Percentiles rank a stretch among this genome's conserved stretches.
Conservation (phyloP, 495 filamentous ascomycete genomes). For the Lasiosphaeria miniovina region DNA sequence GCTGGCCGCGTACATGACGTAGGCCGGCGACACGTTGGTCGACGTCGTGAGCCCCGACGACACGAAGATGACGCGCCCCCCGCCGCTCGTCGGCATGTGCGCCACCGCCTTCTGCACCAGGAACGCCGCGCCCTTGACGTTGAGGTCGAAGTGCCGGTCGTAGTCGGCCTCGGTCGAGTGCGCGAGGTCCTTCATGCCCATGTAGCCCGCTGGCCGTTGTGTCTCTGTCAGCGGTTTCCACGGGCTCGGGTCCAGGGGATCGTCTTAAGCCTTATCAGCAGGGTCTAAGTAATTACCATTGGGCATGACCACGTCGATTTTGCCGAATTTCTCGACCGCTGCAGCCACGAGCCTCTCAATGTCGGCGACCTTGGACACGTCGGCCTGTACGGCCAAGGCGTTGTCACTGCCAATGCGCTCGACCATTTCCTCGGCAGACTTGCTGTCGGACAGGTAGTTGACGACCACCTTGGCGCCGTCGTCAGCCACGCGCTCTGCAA, state of each 20-base stretch:
- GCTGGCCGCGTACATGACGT: constrained; percentile 59
- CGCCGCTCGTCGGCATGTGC: constrained; percentile 49
- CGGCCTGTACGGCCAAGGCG: constrained; percentile 59
- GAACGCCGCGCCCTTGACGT: constrained; percentile 70
- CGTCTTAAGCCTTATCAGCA: neutral
- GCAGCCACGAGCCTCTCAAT: constrained; percentile 60
- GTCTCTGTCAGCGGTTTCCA: no score
- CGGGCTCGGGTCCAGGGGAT: no score
- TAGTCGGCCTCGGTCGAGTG: constrained; percentile 57
- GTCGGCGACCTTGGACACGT: constrained; percentile 57
- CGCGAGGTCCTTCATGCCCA: constrained; percentile 55
- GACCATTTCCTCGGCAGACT: constrained; percentile 55
- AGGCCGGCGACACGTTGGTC: constrained; percentile 51
- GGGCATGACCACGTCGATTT: constrained; percentile 63
- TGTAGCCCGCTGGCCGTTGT: constrained; percentile 42
- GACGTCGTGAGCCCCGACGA: constrained; percentile 50
- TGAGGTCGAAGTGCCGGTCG: constrained; percentile 52
- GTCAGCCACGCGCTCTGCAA: constrained; percentile 50
- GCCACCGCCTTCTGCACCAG: constrained; percentile 59
- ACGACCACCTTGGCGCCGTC: constrained; percentile 63
- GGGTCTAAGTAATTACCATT: constrained; percentile 32
- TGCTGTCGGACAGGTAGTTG: constrained; percentile 56
- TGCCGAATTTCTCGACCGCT: constrained; percentile 59
- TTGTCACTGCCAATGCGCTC: constrained; percentile 46
- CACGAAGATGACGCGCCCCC: constrained; percentile 59